Percentiles rank a stretch among this genome's conserved stretches.
These are phyloP conservation scores for Rhodosorus marinus DNA, from an alignment of 23 red algal genomes.

Conservation along the genomic window DNA sequence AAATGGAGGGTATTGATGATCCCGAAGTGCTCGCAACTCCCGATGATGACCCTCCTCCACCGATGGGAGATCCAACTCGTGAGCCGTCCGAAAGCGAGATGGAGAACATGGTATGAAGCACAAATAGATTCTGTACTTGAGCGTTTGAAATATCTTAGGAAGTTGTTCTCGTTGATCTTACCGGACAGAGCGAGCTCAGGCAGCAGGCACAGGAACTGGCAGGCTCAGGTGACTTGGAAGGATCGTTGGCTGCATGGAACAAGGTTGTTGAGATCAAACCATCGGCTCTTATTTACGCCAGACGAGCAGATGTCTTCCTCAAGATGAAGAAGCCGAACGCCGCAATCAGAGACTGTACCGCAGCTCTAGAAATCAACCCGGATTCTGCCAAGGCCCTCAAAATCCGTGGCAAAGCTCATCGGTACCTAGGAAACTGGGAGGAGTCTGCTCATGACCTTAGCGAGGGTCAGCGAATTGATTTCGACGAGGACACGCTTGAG, in stretches of 20 bases:
- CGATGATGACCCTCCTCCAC: too few relatives aligned
- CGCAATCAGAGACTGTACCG: conserved; percentile 29
- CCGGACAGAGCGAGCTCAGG: conserved; percentile 9
- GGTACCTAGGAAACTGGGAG: conserved; percentile 29
- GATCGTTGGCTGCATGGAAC: conserved; percentile 14
- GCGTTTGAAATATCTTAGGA: too few relatives aligned
- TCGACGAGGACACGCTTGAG: conserved; percentile 12
- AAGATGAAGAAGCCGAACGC: conserved; percentile 15
- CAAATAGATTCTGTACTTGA: too few relatives aligned
- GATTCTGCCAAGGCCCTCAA: conserved; percentile 31
- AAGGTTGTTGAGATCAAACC: conserved; percentile 3
- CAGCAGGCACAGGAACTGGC: conserved; percentile 9
- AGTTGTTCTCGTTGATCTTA: conserved; percentile 10
- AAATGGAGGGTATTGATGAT: too few relatives aligned
- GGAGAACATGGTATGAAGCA: too few relatives aligned
- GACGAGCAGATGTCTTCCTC: conserved; percentile 27
- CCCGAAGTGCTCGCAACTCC: too few relatives aligned
- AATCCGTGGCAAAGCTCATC: conserved; percentile 24
- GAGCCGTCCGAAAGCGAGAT: too few relatives aligned
- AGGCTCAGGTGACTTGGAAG: conserved; percentile 1
- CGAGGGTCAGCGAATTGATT: conserved; percentile 24
- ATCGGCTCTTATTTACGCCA: conserved; percentile 13
- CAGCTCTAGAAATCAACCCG: conserved; percentile 12
- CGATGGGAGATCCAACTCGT: too few relatives aligned
- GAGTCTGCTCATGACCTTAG: conserved; percentile 9